A percentile compares a stretch with the other conserved stretches of the same genome.
phyloP scores from a whole-genome alignment of 352 stramenopile genomes.

The Phytophthora pini region DNA sequence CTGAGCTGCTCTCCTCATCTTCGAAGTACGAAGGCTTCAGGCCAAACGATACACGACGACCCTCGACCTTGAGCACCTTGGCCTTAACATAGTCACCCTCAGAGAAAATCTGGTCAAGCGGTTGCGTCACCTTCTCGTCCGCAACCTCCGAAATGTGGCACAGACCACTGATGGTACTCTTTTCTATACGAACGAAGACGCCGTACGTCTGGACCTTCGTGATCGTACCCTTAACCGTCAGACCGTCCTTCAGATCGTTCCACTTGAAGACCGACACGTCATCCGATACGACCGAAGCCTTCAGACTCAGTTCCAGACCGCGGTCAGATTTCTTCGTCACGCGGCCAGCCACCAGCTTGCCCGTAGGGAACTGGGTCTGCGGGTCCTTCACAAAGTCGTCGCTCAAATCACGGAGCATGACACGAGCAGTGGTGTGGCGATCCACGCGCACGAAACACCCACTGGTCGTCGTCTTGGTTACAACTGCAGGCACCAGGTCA shows the following conservation, averaged over 20 bases:
- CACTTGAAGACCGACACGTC: constrained; percentile 86
- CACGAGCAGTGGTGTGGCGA: constrained; percentile 85
- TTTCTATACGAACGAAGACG: constrained; percentile 96
- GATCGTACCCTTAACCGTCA: constrained; percentile 95
- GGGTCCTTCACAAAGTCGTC: constrained; percentile 96
- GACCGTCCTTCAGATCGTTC: constrained; percentile 90
- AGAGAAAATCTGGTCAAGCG: constrained; percentile 93
- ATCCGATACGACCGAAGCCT: constrained; percentile 93
- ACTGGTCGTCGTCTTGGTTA: constrained; percentile 91
- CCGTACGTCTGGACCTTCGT: constrained; percentile 96
- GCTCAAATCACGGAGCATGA: constrained; percentile 95
- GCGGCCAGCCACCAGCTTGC: constrained; percentile 95
- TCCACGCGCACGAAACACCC: constrained; percentile 96
- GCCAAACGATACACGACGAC: constrained; percentile 93
- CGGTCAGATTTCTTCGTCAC: constrained; percentile 90
- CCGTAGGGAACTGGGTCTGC: constrained; percentile 85
- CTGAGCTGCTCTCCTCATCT: constrained; percentile 90
- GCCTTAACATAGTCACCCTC: constrained; percentile 97
- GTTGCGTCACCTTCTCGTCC: constrained; percentile 94
- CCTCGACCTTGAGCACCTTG: constrained; percentile 96
- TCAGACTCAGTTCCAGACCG: constrained; percentile 93
- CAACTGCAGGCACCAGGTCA: constrained; percentile 91
- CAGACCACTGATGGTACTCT: constrained; percentile 95
- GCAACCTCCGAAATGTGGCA: constrained; percentile 97
- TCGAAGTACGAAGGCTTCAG: constrained; percentile 98